A percentile compares a stretch with the other conserved stretches of the same genome.
phyloP scores from a whole-genome alignment of 2,329 filamentous ascomycete genomes.

The Penicillium sp. region DNA sequence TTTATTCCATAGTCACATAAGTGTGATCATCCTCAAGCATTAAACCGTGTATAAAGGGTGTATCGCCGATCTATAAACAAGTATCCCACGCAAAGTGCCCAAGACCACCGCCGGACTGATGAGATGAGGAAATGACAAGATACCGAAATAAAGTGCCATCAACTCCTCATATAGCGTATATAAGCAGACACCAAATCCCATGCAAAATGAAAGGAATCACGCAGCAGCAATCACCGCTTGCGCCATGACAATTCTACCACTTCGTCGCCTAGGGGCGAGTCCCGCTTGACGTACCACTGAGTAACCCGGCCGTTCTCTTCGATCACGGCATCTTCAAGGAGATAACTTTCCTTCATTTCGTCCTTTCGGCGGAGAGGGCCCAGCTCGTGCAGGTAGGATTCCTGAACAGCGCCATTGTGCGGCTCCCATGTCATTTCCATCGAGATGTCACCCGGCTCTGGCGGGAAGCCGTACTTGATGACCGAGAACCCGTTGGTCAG shows the following conservation, averaged over 20 bases:
- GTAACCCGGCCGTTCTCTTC: slow-evolving; percentile 43
- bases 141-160: not conserved
- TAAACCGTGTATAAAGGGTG: slow-evolving; percentile 16
- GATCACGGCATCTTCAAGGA: slow-evolving; percentile 44
- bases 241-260: slow-evolving; percentile 40
- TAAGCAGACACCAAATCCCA: slow-evolving; percentile 2
- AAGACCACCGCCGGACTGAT: slow-evolving; percentile 18
- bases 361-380: slow-evolving; percentile 47
- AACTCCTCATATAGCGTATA: not conserved
- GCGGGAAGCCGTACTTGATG: slow-evolving; percentile 44
- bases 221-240: slow-evolving; percentile 7
- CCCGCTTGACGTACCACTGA: slow-evolving; percentile 53
- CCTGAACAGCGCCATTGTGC: slow-evolving; percentile 39
- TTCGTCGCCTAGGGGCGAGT: slow-evolving; percentile 34
- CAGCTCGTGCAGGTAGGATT: slow-evolving; percentile 50
- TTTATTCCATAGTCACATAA: slow-evolving; percentile 19
- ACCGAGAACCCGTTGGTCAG: slow-evolving; percentile 58
- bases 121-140: not conserved
- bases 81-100: slow-evolving; percentile 16
- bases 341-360: slow-evolving; percentile 50
- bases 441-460: slow-evolving; percentile 44
- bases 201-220: slow-evolving; percentile 6
- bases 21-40: slow-evolving; percentile 12
- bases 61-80: slow-evolving; percentile 25
- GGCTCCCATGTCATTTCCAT: slow-evolving; percentile 53